A percentile compares a stretch with the other conserved stretches of the same genome.
Conservation (phyloP, 345 rosid genomes). For the Angophora floribunda region DNA sequence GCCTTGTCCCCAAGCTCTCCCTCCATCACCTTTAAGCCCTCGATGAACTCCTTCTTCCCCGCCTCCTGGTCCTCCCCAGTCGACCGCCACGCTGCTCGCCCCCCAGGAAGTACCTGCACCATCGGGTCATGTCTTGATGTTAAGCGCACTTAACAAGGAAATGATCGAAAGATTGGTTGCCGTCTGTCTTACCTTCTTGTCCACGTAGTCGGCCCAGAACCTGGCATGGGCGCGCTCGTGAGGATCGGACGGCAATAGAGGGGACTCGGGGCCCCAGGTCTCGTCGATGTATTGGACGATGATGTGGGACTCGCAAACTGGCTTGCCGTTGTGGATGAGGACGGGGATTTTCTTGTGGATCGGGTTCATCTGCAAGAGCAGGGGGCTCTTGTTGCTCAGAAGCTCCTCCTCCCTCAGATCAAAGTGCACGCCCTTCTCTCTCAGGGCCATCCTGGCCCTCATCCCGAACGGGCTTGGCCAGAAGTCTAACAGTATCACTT, state of each 20-base stretch:
- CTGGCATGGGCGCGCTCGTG: background rate
- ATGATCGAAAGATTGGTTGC: background rate
- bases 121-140: background rate
- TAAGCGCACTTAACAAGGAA: background rate
- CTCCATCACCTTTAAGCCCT: background rate
- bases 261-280: background rate
- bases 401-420: background rate
- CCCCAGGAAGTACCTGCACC: background rate
- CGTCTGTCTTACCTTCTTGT: background rate
- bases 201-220: background rate
- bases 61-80: background rate
- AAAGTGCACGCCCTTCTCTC: background rate
- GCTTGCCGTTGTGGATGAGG: background rate
- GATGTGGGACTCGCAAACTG: background rate
- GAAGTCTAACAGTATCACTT: background rate
- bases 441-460: background rate
- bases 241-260: background rate
- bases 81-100: background rate
- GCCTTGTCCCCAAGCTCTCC: background rate
- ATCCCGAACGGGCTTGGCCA: background rate
- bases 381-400: background rate
- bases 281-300: background rate
- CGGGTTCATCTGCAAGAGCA: background rate
- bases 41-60: background rate
- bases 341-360: background rate